Evolutionary conservation across 78 protist species (phyloP), one percentile per base, ranked within the genome.

Genomic region (Speleostelium caveatum): DNA sequence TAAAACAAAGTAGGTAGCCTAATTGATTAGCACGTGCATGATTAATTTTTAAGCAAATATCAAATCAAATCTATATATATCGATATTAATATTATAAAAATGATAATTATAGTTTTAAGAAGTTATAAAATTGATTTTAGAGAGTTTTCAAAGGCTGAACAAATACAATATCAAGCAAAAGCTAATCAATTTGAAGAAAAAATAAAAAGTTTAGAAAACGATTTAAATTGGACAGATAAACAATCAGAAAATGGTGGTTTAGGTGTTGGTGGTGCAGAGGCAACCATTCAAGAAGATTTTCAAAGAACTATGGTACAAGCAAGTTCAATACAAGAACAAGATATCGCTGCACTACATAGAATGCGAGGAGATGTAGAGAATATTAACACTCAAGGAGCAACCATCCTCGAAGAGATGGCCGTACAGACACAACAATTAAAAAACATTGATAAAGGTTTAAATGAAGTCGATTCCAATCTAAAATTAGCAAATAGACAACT

Each of bases 401-500:
- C 77, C 5, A 83, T 79, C n/a, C 32, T 83, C 1, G 79, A 83
- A 35, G 91, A 83, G 10, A 83, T 83, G 91, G 69, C 68, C 3
- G 67, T 69, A 19, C 91, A 83, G 60, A 42, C 32, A 5, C 94
- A 79, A 8, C 76, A 77, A 55, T 42, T 94, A 63, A 69, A 59
- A 39, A 55, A 63, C 14, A 88, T 94, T 41, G 56, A 71, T 28
- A 78, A 55, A 10, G 55, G 42, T 10, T 22, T 94, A 62, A 89
- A 91, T 30, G 92, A 95, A 53, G 66, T 95, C 17, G 95, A 87
- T 53, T 35, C 74, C 62, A 83, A 95, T 36, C 45, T 92, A 42
- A 86, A 88, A 49, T 77, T 91, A 14, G 97, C 95, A 39, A 38
- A 60, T 16, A 75, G 83, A 65, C 92, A 90, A 72, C 71, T 95